Conservation (phyloP, 345 rosid genomes). For the Eucalyptus curtisii region DNA sequence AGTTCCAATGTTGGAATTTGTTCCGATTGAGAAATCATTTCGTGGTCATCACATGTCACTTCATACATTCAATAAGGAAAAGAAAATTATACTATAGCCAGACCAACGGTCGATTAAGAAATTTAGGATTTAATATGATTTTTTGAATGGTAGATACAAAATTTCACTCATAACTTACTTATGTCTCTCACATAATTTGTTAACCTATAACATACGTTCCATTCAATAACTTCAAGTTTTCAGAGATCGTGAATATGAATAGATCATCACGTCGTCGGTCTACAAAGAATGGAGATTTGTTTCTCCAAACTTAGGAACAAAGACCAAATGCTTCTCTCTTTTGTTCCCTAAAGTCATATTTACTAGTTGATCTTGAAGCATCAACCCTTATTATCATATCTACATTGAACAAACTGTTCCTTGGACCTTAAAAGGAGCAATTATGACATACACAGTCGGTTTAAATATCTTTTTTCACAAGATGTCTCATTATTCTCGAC, state of each 20-base stretch:
- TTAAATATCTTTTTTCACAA: background rate
- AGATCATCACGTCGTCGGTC: background rate
- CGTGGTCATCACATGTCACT: background rate
- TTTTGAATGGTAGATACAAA: background rate
- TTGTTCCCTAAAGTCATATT: background rate
- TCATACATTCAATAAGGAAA: background rate
- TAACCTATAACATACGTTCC: background rate
- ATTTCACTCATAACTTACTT: background rate
- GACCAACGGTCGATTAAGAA: fast-evolving
- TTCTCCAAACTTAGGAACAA: background rate
- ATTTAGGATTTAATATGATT: background rate
- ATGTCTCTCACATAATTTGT: background rate
- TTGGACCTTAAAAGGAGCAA: background rate
- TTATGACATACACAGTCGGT: background rate
- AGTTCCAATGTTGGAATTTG: background rate
- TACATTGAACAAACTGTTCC: background rate
- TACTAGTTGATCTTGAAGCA: background rate
- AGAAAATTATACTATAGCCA: background rate
- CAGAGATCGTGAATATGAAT: background rate
- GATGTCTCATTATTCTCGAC: background rate
- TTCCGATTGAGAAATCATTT: background rate
- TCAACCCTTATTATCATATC: background rate
- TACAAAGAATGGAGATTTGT: too few species aligned
- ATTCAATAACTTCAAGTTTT: background rate
- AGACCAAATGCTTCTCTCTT: background rate